phyloP scores from a whole-genome alignment of 1,284 basidiomycete species.

The Tylopilus sp. region DNA sequence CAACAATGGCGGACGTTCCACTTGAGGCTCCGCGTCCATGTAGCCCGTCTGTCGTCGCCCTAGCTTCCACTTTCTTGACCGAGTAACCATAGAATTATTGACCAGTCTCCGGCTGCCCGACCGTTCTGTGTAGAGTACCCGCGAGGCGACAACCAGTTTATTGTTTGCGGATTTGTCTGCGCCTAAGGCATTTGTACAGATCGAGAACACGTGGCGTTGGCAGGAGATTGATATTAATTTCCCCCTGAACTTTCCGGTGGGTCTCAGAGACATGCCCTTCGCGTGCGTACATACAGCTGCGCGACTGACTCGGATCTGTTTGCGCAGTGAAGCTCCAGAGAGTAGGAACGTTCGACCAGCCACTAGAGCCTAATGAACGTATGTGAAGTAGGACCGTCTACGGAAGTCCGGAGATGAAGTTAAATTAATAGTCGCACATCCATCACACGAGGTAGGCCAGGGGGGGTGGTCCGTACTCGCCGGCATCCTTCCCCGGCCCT shows the following conservation, averaged over 20 bases:
- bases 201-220: neutral
- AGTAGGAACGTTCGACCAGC: neutral
- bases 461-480: too few relatives aligned
- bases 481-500: too few relatives aligned
- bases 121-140: slow-evolving; percentile 2
- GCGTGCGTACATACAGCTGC: neutral
- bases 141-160: slow-evolving; percentile 4
- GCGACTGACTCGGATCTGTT: neutral
- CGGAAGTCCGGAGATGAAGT: too few relatives aligned
- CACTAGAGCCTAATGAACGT: neutral
- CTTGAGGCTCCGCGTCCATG: neutral
- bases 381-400: too few relatives aligned
- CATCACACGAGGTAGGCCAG: too few relatives aligned
- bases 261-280: neutral
- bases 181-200: neutral
- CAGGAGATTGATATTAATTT: neutral
- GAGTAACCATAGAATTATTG: slow-evolving; percentile 11
- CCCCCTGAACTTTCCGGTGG: neutral
- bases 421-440: too few relatives aligned
- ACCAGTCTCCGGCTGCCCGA: neutral
- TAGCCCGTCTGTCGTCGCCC: too few relatives aligned
- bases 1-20: neutral
- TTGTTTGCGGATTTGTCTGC: neutral
- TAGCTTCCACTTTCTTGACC: neutral
- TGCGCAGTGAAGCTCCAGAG: neutral